Base-by-base conservation (phyloP, 139 green algal genomes). In the Chlorokybus atmophyticus region DNA sequence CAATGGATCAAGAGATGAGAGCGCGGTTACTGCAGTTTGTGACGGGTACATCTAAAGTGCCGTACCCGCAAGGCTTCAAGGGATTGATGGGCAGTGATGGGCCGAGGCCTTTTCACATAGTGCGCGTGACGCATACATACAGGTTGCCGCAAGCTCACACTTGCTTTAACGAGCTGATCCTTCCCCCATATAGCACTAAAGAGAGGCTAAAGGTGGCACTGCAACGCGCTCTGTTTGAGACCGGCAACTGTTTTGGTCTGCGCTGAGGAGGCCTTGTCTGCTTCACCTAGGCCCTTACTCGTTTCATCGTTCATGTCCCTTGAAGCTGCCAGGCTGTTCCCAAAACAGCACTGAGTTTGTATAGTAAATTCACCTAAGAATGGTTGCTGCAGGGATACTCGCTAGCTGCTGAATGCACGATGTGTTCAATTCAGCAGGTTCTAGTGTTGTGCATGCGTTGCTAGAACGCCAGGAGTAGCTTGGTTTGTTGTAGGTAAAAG, bases 101-200 rank as follows among this genome's bases (percentile, higher is more conserved):
- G 6, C 83, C 83, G 5, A 87, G 94, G 74, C 80, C 79, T 40
- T 95, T 96, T 75, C 79, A 84, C 53, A 82, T 89, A 24, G 80
- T 87, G 60, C 73, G 68, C 60, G 40, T 40, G 14, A 48, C 24
- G 19, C 31, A 47, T 29, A 42, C 23, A 29, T 65, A 77, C 29
- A 77, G 82, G 5, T 75, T 94, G 59, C 85, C 84, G 75, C 59
- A 23, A 79, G 23, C 84, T 19, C 87, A 95, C 71, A 94, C 87
- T 2, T 70, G 62, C 64, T 94, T 93, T 75, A 92, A 94, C 75
- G 79, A 90, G 76, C 75, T 95, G 29, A 83, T 93, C 57, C 60
- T 95, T 41, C 67, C 79, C 3, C 84, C 93, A 74, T 95, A 95
- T 57, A 61, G 75, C 25, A 85, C 32, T 60, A 87, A 88, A 75